Evolutionary conservation across 2,329 filamentous ascomycete genomes (phyloP).

Genomic region (Fusarium robinianum): DNA sequence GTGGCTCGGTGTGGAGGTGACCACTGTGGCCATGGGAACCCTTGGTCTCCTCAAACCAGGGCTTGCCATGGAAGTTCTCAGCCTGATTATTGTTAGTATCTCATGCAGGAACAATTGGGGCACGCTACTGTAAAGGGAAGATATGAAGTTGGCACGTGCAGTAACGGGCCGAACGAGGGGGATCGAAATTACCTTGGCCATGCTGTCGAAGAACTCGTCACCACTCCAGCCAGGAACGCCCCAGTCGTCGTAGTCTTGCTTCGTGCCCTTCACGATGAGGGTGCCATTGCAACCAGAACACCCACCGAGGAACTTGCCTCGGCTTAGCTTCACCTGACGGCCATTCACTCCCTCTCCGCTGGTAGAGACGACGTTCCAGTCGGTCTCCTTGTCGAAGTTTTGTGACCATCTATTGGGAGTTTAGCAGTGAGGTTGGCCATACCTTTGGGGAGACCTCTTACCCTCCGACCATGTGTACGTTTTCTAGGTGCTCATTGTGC

Average conservation of each 20-base stretch:
- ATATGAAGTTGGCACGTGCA: neutral
- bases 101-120: neutral
- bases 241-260: constrained; percentile 60
- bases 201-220: constrained; percentile 60
- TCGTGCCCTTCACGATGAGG: constrained; percentile 52
- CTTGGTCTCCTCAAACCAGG: constrained; percentile 57
- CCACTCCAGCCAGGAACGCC: constrained; percentile 58
- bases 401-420: constrained; percentile 44
- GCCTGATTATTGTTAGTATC: constrained; percentile 39
- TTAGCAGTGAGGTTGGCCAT: neutral
- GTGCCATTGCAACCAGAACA: constrained; percentile 56
- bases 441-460: constrained; percentile 29
- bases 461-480: constrained; percentile 56
- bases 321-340: constrained; percentile 52
- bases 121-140: neutral
- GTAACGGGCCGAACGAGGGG: neutral
- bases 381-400: constrained; percentile 53
- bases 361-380: constrained; percentile 55
- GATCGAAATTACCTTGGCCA: constrained; percentile 51
- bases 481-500: constrained; percentile 51
- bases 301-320: constrained; percentile 55
- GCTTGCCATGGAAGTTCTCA: constrained; percentile 61
- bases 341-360: constrained; percentile 45
- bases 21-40: constrained; percentile 56
- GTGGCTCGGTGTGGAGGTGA: constrained; percentile 59